A percentile compares a stretch with the other conserved stretches of the same genome.
These are phyloP conservation scores for Paracamarosporium sp. DNA, from an alignment of 2,329 filamentous ascomycete genomes.

Conservation along the genomic window DNA sequence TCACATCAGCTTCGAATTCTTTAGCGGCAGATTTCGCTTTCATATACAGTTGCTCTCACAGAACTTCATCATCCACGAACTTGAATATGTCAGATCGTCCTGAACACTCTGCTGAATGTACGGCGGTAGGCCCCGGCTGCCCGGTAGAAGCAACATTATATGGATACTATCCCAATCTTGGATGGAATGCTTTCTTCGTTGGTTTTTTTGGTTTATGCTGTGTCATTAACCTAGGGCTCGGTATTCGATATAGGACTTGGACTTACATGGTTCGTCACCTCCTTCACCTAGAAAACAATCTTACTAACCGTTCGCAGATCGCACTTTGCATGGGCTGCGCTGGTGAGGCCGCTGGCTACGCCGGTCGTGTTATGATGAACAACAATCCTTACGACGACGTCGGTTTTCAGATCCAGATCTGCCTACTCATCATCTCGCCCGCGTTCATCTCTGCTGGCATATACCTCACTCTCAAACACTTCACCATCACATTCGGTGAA, in stretches of 20 bases:
- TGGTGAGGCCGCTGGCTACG: slow-evolving; percentile 63
- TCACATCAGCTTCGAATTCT: no score
- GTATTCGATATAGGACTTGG: slow-evolving; percentile 61
- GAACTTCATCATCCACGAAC: no score
- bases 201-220: slow-evolving; percentile 59
- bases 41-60: no score
- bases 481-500: slow-evolving; percentile 62
- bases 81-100: slow-evolving; percentile 26
- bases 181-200: slow-evolving; percentile 60
- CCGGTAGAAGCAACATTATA: slow-evolving; percentile 58
- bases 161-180: slow-evolving; percentile 60
- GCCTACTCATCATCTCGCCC: slow-evolving; percentile 63
- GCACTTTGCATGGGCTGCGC: slow-evolving; percentile 57
- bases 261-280: slow-evolving; percentile 53
- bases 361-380: slow-evolving; percentile 61
- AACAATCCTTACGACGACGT: slow-evolving; percentile 57
- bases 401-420: slow-evolving; percentile 62
- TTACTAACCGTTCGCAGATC: slow-evolving; percentile 24
- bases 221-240: slow-evolving; percentile 56
- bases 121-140: slow-evolving; percentile 38
- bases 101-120: slow-evolving; percentile 2
- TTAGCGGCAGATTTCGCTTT: no score
- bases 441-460: slow-evolving; percentile 63
- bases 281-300: not conserved
- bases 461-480: slow-evolving; percentile 64